Base-by-base conservation (phyloP, 768 basidiomycete genomes). In the Amanita thiersii region DNA sequence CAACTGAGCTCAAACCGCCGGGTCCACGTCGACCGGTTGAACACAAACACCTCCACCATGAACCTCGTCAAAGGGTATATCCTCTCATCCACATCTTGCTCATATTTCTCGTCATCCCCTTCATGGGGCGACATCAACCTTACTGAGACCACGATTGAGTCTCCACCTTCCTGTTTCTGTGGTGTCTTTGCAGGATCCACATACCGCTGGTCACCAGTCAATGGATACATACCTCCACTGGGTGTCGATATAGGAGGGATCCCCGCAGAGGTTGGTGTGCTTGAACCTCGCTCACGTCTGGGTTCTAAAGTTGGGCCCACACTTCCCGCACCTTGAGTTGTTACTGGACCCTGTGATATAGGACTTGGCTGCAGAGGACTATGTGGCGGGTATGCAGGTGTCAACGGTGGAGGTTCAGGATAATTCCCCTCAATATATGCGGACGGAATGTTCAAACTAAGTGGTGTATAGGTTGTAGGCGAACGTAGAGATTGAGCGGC, bases 11-110 rank as follows among this genome's bases (percentile, higher is more conserved):
- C 86, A 49, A 90, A 86, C 49, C 85, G 58, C 45, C 87, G 70
- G 38, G 78, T 79, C 78, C 83, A 79, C 32, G 73, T 64, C 33
- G 77, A 80, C 60, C 81, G 81, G 52, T 91, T 92, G 52, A 82
- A 90, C 41, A 91, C 86, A 51, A 92, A 91, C 2, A 91, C 81
- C 47, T 92, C 88, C 51, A 92, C 59, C 38, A 79, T 81, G 56
- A 92, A 92, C 37, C 72, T 65, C 50, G 86, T 79, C 19, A 83
- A 64, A 12, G 85, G 84, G 48, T 77, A 81, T 53, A 91, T 78
- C 61, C 66, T 76, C 47, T 61, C 69, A 3, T 46, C 47, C 1
- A 42, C 46, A 3, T 46, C 48, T 24, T 39, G 40, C 25, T 48
- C 56, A n/a, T 53, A 44, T 38, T 46, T 51, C 7, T 56, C 41